Evolutionary conservation across 768 basidiomycete species (phyloP).

Genomic region (Kwoniella sp.): DNA sequence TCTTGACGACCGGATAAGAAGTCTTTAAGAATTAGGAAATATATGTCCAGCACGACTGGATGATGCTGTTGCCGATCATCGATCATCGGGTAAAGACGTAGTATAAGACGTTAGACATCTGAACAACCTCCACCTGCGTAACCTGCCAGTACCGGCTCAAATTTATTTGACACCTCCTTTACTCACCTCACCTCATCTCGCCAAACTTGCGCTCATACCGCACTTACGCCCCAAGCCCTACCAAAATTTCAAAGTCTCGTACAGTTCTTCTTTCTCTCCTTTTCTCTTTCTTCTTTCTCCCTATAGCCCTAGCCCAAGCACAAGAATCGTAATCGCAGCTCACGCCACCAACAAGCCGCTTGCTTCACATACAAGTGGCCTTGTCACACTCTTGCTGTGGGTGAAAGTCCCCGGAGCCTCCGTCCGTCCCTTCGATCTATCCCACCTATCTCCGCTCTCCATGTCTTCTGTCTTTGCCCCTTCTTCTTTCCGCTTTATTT

Average conservation of each 20-base stretch:
- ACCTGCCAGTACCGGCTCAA: no score
- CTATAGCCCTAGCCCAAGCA: slow-evolving; percentile 26
- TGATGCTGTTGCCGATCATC: neutral
- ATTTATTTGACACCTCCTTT: neutral
- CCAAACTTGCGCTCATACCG: neutral
- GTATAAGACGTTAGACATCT: neutral
- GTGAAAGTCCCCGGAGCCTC: slow-evolving; percentile 51
- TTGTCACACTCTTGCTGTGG: slow-evolving; percentile 38
- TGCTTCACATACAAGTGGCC: neutral
- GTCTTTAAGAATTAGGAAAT: no score
- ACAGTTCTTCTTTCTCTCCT: neutral
- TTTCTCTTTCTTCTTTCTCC: slow-evolving; percentile 6
- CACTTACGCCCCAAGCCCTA: neutral
- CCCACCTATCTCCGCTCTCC: neutral
- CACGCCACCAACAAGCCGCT: slow-evolving; percentile 28
- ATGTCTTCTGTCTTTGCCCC: slow-evolving; percentile 5
- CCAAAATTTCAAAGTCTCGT: slow-evolving; percentile 28
- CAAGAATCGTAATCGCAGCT: slow-evolving; percentile 41
- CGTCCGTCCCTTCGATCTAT: slow-evolving; percentile 3
- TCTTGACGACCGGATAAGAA: no score
- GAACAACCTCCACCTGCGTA: slow-evolving; percentile 2
- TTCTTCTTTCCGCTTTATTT: slow-evolving; percentile 3
- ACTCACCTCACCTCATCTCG: neutral
- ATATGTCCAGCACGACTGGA: no score
- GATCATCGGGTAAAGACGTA: slow-evolving; percentile 5